Evolutionary conservation across 257 asterid species (phyloP).

Genomic region (Paraleonurus japonicus): DNA sequence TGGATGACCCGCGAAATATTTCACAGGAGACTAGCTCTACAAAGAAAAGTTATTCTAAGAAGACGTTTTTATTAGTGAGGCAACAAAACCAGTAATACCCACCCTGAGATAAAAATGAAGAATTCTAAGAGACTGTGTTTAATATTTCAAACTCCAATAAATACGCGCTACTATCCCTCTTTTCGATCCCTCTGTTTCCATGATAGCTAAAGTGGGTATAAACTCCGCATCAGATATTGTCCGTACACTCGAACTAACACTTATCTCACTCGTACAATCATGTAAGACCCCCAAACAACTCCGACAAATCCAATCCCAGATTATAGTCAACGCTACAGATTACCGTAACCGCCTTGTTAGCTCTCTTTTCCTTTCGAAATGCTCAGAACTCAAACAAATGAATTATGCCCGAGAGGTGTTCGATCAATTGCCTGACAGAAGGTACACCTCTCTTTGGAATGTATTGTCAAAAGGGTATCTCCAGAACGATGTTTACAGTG

Average conservation of each 20-base stretch:
- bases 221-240: constrained; percentile 20
- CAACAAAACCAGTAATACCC: too few species aligned
- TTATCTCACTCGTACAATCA: constrained; percentile 49
- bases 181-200: background rate
- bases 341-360: constrained; percentile 40
- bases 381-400: constrained; percentile 37
- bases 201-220: constrained; percentile 33
- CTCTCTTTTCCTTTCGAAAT: constrained; percentile 55
- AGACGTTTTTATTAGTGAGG: too few species aligned
- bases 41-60: too few species aligned
- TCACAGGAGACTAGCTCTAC: too few species aligned
- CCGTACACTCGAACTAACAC: constrained; percentile 31
- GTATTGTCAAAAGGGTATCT: constrained; percentile 76
- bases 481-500: constrained; percentile 40
- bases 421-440: constrained; percentile 51
- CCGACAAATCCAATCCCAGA: constrained; percentile 67
- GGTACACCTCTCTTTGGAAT: constrained; percentile 61
- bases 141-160: background rate
- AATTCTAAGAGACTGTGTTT: background rate
- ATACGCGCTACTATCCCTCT: background rate
- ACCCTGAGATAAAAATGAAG: too few species aligned
- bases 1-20: too few species aligned
- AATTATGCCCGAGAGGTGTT: constrained; percentile 53
- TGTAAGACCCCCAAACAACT: constrained; percentile 58
- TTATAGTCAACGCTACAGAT: constrained; percentile 40